phyloP scores from a whole-genome alignment of 2,329 filamentous ascomycete species.

The Sarocladium brachiariae region DNA sequence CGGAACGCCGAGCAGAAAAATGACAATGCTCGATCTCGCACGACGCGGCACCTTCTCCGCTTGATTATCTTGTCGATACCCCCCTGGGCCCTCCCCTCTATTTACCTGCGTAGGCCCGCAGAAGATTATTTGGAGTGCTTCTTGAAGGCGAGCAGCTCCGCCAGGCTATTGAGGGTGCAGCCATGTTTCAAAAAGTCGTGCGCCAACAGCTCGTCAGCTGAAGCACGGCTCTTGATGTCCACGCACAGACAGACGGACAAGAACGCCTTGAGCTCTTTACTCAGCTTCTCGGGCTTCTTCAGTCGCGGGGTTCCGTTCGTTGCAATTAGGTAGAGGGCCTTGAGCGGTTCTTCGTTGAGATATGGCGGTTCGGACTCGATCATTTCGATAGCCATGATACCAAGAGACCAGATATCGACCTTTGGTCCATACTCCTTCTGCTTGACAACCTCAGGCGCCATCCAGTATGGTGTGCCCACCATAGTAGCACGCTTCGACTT shows the following conservation, averaged over 20 bases:
- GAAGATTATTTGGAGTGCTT: conserved; percentile 54
- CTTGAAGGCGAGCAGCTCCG: conserved; percentile 84
- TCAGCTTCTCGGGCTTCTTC: conserved; percentile 97
- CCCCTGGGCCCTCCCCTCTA: not conserved
- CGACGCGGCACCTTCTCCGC: not conserved
- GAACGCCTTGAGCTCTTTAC: conserved; percentile 97
- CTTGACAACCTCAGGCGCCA: conserved; percentile 98
- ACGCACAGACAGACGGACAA: conserved; percentile 93
- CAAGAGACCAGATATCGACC: conserved; percentile 97
- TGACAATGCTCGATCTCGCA: conserved; percentile 1
- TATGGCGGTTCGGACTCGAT: conserved; percentile 98
- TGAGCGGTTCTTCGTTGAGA: conserved; percentile 93
- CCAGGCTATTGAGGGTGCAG: conserved; percentile 73
- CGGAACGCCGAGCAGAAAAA: conserved; percentile 9
- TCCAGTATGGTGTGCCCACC: conserved; percentile 99
- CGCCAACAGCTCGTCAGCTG: conserved; percentile 77
- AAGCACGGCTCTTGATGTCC: conserved; percentile 90
- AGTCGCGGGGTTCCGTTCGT: conserved; percentile 94
- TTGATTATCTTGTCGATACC: not conserved
- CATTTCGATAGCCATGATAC: conserved; percentile 99
- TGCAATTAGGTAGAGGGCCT: conserved; percentile 94
- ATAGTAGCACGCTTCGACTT: conserved; percentile 97
- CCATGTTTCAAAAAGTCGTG: conserved; percentile 95
- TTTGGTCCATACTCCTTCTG: conserved; percentile 98
- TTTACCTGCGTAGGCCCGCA: not conserved